These are phyloP conservation scores for Candida mesenterica DNA, from an alignment of 1,139 yeast species.

Conservation along the genomic window DNA sequence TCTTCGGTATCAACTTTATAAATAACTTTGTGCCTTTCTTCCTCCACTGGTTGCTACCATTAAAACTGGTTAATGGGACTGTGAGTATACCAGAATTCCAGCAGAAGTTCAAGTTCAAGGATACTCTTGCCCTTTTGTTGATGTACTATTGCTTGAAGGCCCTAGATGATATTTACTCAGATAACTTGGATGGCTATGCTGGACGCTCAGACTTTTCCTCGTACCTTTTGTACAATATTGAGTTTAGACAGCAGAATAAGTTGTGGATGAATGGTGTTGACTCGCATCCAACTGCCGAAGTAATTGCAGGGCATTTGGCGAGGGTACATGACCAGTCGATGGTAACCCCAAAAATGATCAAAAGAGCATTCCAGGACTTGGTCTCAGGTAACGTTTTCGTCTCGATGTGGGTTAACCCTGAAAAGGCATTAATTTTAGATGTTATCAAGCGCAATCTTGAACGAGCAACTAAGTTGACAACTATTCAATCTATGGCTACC, in stretches of 20 bases:
- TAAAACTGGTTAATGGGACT: slow-evolving; percentile 8
- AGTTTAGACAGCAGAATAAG: slow-evolving; percentile 24
- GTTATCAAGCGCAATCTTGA: slow-evolving; percentile 9
- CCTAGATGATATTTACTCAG: slow-evolving; percentile 32
- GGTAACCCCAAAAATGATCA: slow-evolving; percentile 7
- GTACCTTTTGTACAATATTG: slow-evolving; percentile 27
- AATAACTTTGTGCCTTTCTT: slow-evolving; percentile 48
- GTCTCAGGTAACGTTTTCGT: slow-evolving; percentile 31
- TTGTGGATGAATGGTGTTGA: slow-evolving; percentile 34
- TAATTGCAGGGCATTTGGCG: slow-evolving; percentile 8
- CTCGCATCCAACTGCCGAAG: slow-evolving; percentile 14
- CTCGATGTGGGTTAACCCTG: slow-evolving; percentile 34
- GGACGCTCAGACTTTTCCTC: slow-evolving; percentile 23
- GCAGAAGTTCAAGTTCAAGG: slow-evolving; percentile 22
- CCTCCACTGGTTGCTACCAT: slow-evolving; percentile 42
- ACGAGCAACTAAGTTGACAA: slow-evolving; percentile 6
- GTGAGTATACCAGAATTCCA: slow-evolving; percentile 14
- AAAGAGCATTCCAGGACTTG: slow-evolving; percentile 28
- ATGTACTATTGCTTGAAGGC: slow-evolving; percentile 25
- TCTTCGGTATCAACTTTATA: slow-evolving; percentile 47
- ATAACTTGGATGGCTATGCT: slow-evolving; percentile 27
- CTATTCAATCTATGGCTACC: not conserved
- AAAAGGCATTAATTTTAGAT: slow-evolving; percentile 25
- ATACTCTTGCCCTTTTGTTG: slow-evolving; percentile 36
- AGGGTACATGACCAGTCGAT: slow-evolving; percentile 6